Evolutionary conservation across 2,329 filamentous ascomycete species (phyloP).

Genomic region (Orbilia blumenaviensis): DNA sequence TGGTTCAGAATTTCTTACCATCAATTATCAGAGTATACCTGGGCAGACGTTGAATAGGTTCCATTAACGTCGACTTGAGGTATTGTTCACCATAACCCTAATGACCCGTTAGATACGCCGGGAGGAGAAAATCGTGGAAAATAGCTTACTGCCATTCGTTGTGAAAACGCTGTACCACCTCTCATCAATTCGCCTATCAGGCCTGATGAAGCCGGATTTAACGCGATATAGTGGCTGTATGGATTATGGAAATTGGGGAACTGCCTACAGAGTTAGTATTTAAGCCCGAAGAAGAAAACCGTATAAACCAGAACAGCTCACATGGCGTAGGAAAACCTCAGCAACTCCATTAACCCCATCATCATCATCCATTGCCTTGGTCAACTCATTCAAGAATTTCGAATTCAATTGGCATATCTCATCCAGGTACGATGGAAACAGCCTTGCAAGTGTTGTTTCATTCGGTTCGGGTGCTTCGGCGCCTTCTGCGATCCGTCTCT

Average conservation of each 20-base stretch:
- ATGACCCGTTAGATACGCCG: not conserved
- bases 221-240: conserved; percentile 85
- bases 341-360: conserved; percentile 62
- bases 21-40: conserved; percentile 97
- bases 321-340: conserved; percentile 55
- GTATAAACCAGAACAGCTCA: not conserved
- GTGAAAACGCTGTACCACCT: conserved; percentile 78
- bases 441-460: conserved; percentile 74
- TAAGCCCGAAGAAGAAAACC: not conserved
- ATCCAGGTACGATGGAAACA: conserved; percentile 84
- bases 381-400: conserved; percentile 79
- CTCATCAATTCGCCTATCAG: conserved; percentile 42
- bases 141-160: conserved; percentile 66
- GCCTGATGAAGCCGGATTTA: conserved; percentile 50
- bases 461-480: conserved; percentile 64
- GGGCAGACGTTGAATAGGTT: conserved; percentile 92
- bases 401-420: conserved; percentile 83
- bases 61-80: conserved; percentile 89
- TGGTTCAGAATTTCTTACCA: conserved; percentile 60
- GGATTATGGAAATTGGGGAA: conserved; percentile 90
- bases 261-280: conserved; percentile 59
- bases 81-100: conserved; percentile 87
- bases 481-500: conserved; percentile 49
- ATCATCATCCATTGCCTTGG: conserved; percentile 72
- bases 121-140: not conserved